Evolutionary conservation across 805 yeast genomes (phyloP).

Genomic region (Suhomyces sp.): DNA sequence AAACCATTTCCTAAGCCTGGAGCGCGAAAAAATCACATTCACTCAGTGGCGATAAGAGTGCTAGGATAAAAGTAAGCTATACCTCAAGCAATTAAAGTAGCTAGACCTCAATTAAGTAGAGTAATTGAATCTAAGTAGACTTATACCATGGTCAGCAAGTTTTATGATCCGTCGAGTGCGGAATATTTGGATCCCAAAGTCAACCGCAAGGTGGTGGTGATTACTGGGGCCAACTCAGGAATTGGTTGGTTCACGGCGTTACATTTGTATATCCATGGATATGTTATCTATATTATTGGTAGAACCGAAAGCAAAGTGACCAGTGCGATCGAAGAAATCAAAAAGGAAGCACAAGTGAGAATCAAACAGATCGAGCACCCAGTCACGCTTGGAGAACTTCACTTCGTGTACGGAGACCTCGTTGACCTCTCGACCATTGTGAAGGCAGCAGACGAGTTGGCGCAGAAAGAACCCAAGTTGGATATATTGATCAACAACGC

Average conservation of each 20-base stretch:
- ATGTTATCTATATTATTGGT: slow-evolving; percentile 34
- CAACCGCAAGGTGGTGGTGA: slow-evolving; percentile 28
- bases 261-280: slow-evolving; percentile 41
- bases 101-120: too few species aligned
- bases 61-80: too few species aligned
- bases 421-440: slow-evolving; percentile 31
- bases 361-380: background rate
- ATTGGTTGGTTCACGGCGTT: slow-evolving; percentile 40
- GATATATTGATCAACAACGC: slow-evolving; percentile 40
- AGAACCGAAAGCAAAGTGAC: slow-evolving; percentile 30
- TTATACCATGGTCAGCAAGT: slow-evolving; percentile 4
- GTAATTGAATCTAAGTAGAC: too few species aligned
- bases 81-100: too few species aligned
- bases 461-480: slow-evolving; percentile 21
- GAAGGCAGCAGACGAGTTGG: slow-evolving; percentile 24
- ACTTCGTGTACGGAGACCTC: slow-evolving; percentile 55
- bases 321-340: slow-evolving; percentile 32
- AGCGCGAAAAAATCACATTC: background rate
- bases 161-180: slow-evolving; percentile 27
- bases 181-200: slow-evolving; percentile 25
- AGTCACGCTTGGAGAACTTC: slow-evolving; percentile 45
- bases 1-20: too few species aligned
- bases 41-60: background rate
- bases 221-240: slow-evolving; percentile 42
- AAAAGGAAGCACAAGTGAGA: slow-evolving; percentile 30